A percentile compares a stretch with the other conserved stretches of the same genome.
phyloP scores from a whole-genome alignment of 345 rosid species.

The Citrus australasica region DNA sequence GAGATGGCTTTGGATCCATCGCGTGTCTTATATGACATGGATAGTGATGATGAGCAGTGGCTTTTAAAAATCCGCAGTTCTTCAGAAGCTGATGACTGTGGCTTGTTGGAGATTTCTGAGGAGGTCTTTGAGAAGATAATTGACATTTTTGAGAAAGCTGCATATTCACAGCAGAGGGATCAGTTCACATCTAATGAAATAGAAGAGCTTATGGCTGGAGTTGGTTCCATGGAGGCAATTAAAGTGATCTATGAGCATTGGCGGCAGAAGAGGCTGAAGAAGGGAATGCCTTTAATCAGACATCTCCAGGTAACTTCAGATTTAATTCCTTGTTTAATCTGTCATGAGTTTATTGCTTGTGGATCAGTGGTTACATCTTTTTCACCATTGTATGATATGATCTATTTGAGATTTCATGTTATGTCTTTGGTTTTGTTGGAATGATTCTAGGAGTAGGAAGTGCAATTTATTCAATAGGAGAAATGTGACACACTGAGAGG shows the following conservation, averaged over 20 bases:
- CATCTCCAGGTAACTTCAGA: conserved; percentile 78
- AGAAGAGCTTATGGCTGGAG: conserved; percentile 54
- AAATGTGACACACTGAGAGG: not conserved
- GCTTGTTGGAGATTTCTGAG: conserved; percentile 40
- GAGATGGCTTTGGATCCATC: conserved; percentile 89
- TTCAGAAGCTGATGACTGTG: conserved; percentile 35
- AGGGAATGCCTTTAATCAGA: conserved; percentile 85
- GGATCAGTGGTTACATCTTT: not conserved
- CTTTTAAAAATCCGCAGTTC: conserved; percentile 37
- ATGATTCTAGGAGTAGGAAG: not conserved
- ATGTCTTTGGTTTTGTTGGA: not conserved
- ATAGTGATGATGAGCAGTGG: conserved; percentile 91
- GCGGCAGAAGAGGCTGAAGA: conserved; percentile 73
- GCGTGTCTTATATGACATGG: conserved; percentile 86
- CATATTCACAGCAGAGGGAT: conserved; percentile 63
- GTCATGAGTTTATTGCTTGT: not conserved
- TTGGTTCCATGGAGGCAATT: conserved; percentile 47
- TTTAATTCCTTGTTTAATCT: conserved; percentile 2
- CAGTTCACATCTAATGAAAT: conserved; percentile 68
- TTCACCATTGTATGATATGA: not conserved
- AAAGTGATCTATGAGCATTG: conserved; percentile 62
- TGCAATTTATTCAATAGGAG: not conserved
- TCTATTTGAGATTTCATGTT: not conserved
- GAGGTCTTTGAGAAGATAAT: conserved; percentile 78
- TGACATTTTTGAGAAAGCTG: conserved; percentile 85